A percentile compares a stretch with the other conserved stretches of the same genome.
These are phyloP conservation scores for Dendrobium catenatum DNA, from an alignment of 106 monocot species.

Conservation along the genomic window DNA sequence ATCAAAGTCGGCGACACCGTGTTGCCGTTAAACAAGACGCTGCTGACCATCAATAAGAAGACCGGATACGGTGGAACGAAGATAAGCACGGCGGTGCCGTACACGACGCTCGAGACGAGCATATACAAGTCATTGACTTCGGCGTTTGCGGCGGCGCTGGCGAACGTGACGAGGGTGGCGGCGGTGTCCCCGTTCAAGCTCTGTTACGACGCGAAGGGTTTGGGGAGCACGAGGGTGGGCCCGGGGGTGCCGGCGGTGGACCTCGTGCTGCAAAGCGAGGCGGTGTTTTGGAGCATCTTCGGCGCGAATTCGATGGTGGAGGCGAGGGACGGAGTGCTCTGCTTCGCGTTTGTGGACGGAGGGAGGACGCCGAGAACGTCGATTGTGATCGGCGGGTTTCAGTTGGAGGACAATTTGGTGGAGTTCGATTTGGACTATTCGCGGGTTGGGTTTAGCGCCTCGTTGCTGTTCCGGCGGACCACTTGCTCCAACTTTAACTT, in stretches of 20 bases:
- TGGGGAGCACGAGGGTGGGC: slow-evolving; percentile 41
- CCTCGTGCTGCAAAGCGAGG: slow-evolving; percentile 35
- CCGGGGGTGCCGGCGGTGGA: slow-evolving; percentile 49
- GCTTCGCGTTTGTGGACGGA: slow-evolving; percentile 63
- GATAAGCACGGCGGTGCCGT: slow-evolving; percentile 50
- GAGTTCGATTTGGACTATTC: slow-evolving; percentile 51
- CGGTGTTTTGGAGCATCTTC: slow-evolving; percentile 33
- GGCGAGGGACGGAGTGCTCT: slow-evolving; percentile 27
- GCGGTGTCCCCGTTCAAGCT: slow-evolving; percentile 40
- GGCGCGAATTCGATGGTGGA: slow-evolving; percentile 67
- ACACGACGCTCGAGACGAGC: slow-evolving; percentile 40
- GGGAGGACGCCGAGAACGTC: slow-evolving; percentile 38
- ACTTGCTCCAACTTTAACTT: slow-evolving; percentile 72
- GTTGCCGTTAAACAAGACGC: slow-evolving; percentile 24
- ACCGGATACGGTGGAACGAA: slow-evolving; percentile 58
- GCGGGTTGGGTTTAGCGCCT: slow-evolving; percentile 56
- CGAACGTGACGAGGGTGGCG: slow-evolving; percentile 8
- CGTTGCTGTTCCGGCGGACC: slow-evolving; percentile 40
- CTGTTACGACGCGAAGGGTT: slow-evolving; percentile 24
- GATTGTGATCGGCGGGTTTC: slow-evolving; percentile 55
- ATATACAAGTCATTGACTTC: slow-evolving; percentile 39
- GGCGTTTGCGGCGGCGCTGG: slow-evolving; percentile 18
- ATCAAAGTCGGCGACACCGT: slow-evolving; percentile 38
- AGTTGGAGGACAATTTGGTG: slow-evolving; percentile 72
- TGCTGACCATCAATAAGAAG: slow-evolving; percentile 38